A percentile compares a stretch with the other conserved stretches of the same genome.
Conservation (phyloP, 1,139 yeast genomes). For the Meyerozyma smithsonii region DNA sequence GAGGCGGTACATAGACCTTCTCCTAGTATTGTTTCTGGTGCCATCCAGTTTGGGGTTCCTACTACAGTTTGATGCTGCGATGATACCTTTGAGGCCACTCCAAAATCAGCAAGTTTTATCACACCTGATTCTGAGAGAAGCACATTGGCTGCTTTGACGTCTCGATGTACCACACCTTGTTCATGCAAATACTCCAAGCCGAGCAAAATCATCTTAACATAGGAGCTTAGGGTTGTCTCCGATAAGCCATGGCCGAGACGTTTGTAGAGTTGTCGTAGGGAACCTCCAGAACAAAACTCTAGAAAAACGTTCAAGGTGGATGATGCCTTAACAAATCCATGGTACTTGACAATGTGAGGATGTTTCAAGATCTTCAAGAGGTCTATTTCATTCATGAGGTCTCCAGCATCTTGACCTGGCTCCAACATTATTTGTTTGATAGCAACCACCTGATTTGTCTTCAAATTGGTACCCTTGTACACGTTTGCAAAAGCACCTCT, state of each 20-base stretch:
- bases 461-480: conserved; percentile 59
- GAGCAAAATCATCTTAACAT: conserved; percentile 63
- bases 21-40: conserved; percentile 71
- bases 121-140: conserved; percentile 54
- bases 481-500: conserved; percentile 80
- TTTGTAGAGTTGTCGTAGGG: conserved; percentile 65
- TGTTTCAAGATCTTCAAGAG: conserved; percentile 78
- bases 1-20: conserved; percentile 87
- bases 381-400: conserved; percentile 79
- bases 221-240: conserved; percentile 56
- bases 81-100: conserved; percentile 61
- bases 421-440: conserved; percentile 74
- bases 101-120: conserved; percentile 74
- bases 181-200: conserved; percentile 70
- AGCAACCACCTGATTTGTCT: conserved; percentile 71
- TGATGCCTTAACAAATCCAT: conserved; percentile 75
- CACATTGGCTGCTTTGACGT: conserved; percentile 76
- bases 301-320: conserved; percentile 67
- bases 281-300: conserved; percentile 79
- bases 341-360: conserved; percentile 83
- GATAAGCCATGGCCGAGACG: conserved; percentile 49
- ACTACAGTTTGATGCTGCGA: conserved; percentile 40
- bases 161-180: conserved; percentile 74
- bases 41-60: conserved; percentile 88
- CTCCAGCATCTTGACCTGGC: conserved; percentile 38